A percentile compares a stretch with the other conserved stretches of the same genome.
Evolutionary conservation across 306 rosid species (phyloP).

Genomic region (Trichosanthes truncata): DNA sequence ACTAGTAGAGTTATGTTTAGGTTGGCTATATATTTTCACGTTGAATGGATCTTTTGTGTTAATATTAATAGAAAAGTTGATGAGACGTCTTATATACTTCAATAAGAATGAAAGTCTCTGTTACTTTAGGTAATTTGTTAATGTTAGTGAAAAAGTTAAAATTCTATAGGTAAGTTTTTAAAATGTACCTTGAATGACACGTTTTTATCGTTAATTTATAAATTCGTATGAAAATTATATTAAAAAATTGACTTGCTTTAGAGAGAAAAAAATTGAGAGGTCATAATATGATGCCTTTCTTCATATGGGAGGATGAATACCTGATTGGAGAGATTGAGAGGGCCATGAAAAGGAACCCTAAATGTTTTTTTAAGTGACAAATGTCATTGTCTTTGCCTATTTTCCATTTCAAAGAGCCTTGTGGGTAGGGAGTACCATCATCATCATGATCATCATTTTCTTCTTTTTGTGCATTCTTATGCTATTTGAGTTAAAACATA

Average conservation of each 20-base stretch:
- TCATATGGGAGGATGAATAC: neutral
- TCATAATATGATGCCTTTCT: neutral
- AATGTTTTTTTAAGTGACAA: neutral
- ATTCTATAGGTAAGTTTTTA: neutral
- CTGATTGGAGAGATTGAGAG: neutral
- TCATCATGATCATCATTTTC: neutral
- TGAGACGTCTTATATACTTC: neutral
- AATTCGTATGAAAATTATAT: neutral
- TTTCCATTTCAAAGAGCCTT: neutral
- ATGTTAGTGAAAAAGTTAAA: neutral
- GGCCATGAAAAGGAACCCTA: conserved; percentile 4
- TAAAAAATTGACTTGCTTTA: neutral
- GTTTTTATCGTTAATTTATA: neutral
- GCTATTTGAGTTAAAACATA: neutral
- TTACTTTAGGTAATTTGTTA: neutral
- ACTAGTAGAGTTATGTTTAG: neutral
- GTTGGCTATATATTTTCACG: neutral
- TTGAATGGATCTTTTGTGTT: neutral
- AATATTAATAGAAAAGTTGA: neutral
- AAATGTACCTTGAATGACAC: too few relatives aligned
- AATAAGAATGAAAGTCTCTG: neutral
- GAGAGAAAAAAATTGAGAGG: neutral
- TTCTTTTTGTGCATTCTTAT: neutral
- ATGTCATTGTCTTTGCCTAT: neutral
- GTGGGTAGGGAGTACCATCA: neutral